Evolutionary conservation across 148 eudicot genomes (phyloP).

Genomic region (Persicaria tinctoria): DNA sequence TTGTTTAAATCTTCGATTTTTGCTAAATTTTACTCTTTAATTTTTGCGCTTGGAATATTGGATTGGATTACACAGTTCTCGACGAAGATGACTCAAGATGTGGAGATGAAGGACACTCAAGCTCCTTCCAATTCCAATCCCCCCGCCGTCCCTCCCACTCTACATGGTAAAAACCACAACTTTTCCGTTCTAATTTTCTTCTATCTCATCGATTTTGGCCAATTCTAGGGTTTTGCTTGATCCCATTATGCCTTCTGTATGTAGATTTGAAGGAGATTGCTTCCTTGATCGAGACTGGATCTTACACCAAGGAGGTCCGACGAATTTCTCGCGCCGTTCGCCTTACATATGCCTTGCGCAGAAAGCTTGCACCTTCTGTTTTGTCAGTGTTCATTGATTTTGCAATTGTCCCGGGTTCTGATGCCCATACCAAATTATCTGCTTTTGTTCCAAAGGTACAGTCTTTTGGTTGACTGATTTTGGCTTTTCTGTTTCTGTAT

Average conservation of each 20-base stretch:
- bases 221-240: constrained; percentile 14
- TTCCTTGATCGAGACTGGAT: constrained; percentile 62
- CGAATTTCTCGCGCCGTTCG: constrained; percentile 68
- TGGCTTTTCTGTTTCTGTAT: neutral
- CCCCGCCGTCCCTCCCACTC: constrained; percentile 39
- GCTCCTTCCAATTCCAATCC: constrained; percentile 55
- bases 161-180: constrained; percentile 40
- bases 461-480: neutral
- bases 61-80: neutral
- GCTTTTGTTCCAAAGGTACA: constrained; percentile 76
- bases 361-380: constrained; percentile 55
- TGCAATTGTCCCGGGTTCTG: constrained; percentile 67
- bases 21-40: neutral
- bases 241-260: neutral
- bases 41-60: neutral
- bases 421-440: constrained; percentile 51
- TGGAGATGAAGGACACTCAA: constrained; percentile 75
- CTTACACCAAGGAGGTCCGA: constrained; percentile 64
- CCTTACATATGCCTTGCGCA: constrained; percentile 58
- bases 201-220: neutral
- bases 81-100: constrained; percentile 65
- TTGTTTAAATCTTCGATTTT: neutral
- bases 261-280: constrained; percentile 84
- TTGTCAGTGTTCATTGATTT: constrained; percentile 53
- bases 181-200: neutral